Evolutionary conservation across 164 flowering plant genomes (phyloP), one percentile per base, ranked within the genome.

Genomic region (Vitis cinerea): DNA sequence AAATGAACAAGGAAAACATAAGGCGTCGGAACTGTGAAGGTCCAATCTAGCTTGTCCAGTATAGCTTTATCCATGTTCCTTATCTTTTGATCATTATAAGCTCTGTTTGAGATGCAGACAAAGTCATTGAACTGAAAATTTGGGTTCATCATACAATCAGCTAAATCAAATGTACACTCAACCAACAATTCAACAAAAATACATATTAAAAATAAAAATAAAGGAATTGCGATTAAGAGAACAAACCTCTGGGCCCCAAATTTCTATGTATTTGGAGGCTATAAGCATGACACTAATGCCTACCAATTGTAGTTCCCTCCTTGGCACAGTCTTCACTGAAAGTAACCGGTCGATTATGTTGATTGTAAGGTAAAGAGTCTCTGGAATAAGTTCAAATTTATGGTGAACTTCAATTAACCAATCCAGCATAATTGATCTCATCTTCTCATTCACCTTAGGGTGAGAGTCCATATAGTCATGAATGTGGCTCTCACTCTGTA

Each of bases 41-140:
- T 65, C 93, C 93, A 89, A 63, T 80, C 86, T 55, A 87, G 61
- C 77, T 79, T 78, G 9, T 75, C 84, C 65, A 89, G 66, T 16
- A 89, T 87, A 23, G 79, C 30, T 70, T 88, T 86, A 79, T 88
- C 92, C 89, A 85, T 85, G 9, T 56, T 73, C 60, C 83, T 78
- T 8, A 88, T 62, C 55, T 87, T 84, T 9, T 85, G 84, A 15
- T 74, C 67, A 0, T 37, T 52, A 64, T 85, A 89, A 14, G 89
- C 84, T 19, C 71, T 83, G 65, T 81, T 87, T 50, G 93, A 84
- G 50, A 87, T 84, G 67, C 74, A 77, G 1, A 87, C 80, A 59
- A 89, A 85, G 70, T 86, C 88, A 53, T 78, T 80, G 19, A 86
- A 85, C 89, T 85, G 75, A 70, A 71, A 63, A 30, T 10, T 27